Percentiles rank a stretch among this genome's conserved stretches.
Evolutionary conservation across 2,329 filamentous ascomycete genomes (phyloP).

Genomic region (Sodiomyces alkalinus): DNA sequence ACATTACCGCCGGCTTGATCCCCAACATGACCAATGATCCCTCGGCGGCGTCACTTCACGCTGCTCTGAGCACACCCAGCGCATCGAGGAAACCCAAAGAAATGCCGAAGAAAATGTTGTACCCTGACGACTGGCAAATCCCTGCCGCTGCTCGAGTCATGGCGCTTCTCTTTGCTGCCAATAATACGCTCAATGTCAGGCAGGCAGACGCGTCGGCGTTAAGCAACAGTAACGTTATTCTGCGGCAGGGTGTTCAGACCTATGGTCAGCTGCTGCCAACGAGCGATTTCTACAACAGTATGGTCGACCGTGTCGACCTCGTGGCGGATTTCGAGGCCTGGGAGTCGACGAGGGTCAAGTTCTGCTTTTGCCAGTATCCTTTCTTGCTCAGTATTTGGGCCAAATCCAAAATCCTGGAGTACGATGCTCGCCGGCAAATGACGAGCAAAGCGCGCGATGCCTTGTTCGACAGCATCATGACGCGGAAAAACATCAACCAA

Average conservation of each 20-base stretch:
- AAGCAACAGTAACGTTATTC: slow-evolving; percentile 12
- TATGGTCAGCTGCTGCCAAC: slow-evolving; percentile 59
- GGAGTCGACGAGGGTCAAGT: slow-evolving; percentile 60
- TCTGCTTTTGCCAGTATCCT: slow-evolving; percentile 84
- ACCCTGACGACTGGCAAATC: slow-evolving; percentile 81
- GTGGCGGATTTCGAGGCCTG: slow-evolving; percentile 77
- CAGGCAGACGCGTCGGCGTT: slow-evolving; percentile 13
- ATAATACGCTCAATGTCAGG: slow-evolving; percentile 36
- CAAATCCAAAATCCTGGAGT: slow-evolving; percentile 79
- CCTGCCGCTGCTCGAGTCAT: slow-evolving; percentile 67
- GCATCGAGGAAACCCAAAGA: slow-evolving; percentile 36
- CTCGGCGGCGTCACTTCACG: slow-evolving; percentile 57
- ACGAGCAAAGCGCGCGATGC: slow-evolving; percentile 74
- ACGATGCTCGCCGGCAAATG: slow-evolving; percentile 83
- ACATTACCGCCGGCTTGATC: slow-evolving; percentile 52
- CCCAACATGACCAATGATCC: slow-evolving; percentile 56
- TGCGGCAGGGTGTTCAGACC: slow-evolving; percentile 24
- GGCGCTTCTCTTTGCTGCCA: slow-evolving; percentile 68
- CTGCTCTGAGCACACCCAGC: slow-evolving; percentile 47
- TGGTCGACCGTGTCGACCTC: slow-evolving; percentile 76
- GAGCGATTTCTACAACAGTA: slow-evolving; percentile 74
- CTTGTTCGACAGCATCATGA: slow-evolving; percentile 81
- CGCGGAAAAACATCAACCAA: slow-evolving; percentile 56
- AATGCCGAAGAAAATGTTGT: slow-evolving; percentile 41
- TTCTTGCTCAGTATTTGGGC: slow-evolving; percentile 86